Conservation (phyloP, 441 rosid species). For the Daphne laureola region DNA sequence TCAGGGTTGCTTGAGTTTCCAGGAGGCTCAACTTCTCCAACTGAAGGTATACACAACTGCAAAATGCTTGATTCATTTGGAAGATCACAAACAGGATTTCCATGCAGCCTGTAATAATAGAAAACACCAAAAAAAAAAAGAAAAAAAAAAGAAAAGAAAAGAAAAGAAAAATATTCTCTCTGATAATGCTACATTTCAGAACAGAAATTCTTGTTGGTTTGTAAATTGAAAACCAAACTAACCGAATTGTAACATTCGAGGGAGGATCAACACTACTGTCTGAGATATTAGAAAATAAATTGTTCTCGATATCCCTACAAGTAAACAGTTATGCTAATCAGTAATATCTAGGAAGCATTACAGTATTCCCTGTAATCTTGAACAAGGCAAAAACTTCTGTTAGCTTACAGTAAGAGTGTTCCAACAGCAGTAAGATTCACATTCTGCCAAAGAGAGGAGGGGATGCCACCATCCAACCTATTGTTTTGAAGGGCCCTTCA, state of each 20-base stretch:
- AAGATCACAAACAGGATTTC: slow-evolving; percentile 67
- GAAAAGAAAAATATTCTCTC: neutral
- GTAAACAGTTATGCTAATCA: neutral
- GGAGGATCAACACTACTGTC: slow-evolving; percentile 54
- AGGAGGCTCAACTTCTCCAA: slow-evolving; percentile 21
- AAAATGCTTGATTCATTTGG: slow-evolving; percentile 36
- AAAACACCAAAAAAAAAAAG: slow-evolving; percentile 3
- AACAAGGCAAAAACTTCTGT: neutral
- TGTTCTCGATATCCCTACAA: slow-evolving; percentile 75
- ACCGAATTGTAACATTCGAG: slow-evolving; percentile 73
- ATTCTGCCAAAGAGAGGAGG: slow-evolving; percentile 52
- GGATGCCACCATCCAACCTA: slow-evolving; percentile 54
- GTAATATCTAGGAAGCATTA: neutral
- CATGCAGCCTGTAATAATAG: slow-evolving; percentile 41
- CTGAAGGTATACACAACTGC: slow-evolving; percentile 38
- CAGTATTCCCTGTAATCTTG: neutral
- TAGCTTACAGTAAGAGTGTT: slow-evolving; percentile 56
- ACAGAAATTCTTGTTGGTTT: neutral
- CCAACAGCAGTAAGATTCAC: slow-evolving; percentile 26
- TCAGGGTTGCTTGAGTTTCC: slow-evolving; percentile 22
- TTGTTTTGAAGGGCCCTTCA: slow-evolving; percentile 72
- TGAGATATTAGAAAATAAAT: slow-evolving; percentile 41
- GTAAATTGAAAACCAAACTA: slow-evolving; percentile 1
- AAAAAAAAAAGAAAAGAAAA: neutral
- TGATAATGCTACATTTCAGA: too few species aligned